Evolutionary conservation across 345 rosid genomes (phyloP).

Genomic region (Salix brachista): DNA sequence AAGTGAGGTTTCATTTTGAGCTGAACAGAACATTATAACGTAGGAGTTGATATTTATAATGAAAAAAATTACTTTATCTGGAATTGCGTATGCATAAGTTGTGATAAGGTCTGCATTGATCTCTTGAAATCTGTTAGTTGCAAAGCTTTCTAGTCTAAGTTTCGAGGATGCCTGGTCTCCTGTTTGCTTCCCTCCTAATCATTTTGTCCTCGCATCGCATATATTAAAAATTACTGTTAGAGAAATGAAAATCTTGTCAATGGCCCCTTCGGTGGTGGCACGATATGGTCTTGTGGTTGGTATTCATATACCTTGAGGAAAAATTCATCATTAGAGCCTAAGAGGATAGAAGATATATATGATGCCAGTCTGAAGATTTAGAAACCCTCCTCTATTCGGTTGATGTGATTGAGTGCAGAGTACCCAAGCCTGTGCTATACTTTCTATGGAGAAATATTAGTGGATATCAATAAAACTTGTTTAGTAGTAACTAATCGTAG

Average conservation of each 20-base stretch:
- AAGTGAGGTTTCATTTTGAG: conserved; percentile 5
- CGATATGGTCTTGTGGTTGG: neutral
- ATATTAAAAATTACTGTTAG: too few relatives aligned
- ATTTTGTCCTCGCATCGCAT: neutral
- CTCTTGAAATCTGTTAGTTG: neutral
- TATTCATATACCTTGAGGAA: neutral
- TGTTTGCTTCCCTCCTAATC: neutral
- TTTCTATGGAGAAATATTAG: neutral
- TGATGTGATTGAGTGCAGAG: neutral
- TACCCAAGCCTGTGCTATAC: neutral
- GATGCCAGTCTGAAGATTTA: neutral
- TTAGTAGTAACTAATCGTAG: neutral
- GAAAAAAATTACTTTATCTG: neutral
- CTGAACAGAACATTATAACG: neutral
- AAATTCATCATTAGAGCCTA: conserved; percentile 1
- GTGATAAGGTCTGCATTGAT: neutral
- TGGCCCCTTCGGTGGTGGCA: neutral
- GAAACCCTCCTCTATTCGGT: neutral
- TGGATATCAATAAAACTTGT: neutral
- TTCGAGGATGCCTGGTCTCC: neutral
- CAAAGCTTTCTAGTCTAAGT: neutral
- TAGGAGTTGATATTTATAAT: neutral
- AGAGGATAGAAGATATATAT: neutral
- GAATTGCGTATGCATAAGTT: neutral
- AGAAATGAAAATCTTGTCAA: neutral